Evolutionary conservation across 306 rosid species (phyloP).

Genomic region (Sicyos edulis): DNA sequence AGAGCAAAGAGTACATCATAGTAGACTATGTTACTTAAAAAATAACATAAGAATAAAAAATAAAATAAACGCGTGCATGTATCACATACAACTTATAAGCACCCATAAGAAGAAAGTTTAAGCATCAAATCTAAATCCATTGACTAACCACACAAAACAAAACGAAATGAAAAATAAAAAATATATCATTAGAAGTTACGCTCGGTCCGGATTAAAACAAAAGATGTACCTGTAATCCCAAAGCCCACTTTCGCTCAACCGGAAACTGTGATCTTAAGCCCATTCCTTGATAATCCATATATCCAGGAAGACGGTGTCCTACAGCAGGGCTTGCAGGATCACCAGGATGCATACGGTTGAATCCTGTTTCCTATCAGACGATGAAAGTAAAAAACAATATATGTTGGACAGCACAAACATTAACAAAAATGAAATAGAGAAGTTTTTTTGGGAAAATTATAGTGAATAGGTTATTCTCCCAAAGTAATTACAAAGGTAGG

Average conservation of each 20-base stretch:
- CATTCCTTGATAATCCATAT: constrained; percentile 64
- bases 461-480: not conserved
- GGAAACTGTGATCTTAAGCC: constrained; percentile 65
- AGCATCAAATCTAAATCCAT: not conserved
- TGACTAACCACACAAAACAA: not conserved
- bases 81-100: not conserved
- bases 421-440: not conserved
- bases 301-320: constrained; percentile 65
- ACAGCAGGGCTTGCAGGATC: constrained; percentile 57
- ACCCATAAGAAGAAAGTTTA: not conserved
- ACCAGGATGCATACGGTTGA: constrained; percentile 45
- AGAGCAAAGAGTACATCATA: constrained; percentile 26
- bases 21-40: not conserved
- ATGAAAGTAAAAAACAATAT: not conserved
- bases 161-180: not conserved
- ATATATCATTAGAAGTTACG: not conserved
- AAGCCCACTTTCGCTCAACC: constrained; percentile 89
- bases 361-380: constrained; percentile 49
- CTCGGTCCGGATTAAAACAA: not conserved
- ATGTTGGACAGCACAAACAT: not conserved
- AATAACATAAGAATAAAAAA: not conserved
- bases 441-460: not conserved
- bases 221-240: constrained; percentile 77
- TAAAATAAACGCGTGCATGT: not conserved
- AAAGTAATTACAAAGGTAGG: too few relatives aligned